Evolutionary conservation across 1,284 basidiomycete species (phyloP), one percentile per base, ranked within the genome.

Genomic region (Puccinia triticina): DNA sequence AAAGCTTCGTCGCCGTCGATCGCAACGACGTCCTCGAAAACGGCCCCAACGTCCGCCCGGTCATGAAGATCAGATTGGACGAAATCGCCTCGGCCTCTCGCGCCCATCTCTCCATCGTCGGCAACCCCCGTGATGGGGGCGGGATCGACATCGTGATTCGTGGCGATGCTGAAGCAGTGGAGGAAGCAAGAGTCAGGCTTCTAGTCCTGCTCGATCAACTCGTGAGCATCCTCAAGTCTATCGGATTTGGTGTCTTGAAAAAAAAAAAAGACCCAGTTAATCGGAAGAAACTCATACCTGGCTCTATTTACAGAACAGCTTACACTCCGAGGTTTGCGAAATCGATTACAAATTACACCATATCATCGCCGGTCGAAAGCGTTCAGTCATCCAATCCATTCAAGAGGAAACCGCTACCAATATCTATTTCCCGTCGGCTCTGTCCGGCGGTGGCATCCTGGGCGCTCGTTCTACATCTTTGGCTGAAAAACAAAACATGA

Each of bases 371-470:
- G 94, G 94, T 29, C 92, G 94, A 84, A 97, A 98, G 88, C 93
- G 96, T 71, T 90, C 90, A 82, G 90, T 93, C 34, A 89, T 99
- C 61, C 96, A 98, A 88, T 90, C 92, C 10, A 97, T 99, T 82
- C 94, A 98, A 87, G 95, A 98, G 88, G 95, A 98, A 88, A 98
- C 96, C 0, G 95, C 92, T 0, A 98, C 96, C 82, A 99, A 96
- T 86, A 94, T 99, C 83, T 99, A 98, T 88, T 90, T 94, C 84
- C 95, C 96, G 43, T 94, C 94, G 7, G 92, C 95, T 64, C 89
- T 98, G 77, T 93, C 95, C 84, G 77, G 77, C n/a, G 94, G 94
- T 71, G 91, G 96, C 29, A 90, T 96, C 71, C 72, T 83, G 43
- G 89, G 91, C 29, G 91, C 92, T 82, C 73, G 61, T 78, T 78